Conservation (phyloP, 1,284 basidiomycete species). For the Boletus semigastroideus region DNA sequence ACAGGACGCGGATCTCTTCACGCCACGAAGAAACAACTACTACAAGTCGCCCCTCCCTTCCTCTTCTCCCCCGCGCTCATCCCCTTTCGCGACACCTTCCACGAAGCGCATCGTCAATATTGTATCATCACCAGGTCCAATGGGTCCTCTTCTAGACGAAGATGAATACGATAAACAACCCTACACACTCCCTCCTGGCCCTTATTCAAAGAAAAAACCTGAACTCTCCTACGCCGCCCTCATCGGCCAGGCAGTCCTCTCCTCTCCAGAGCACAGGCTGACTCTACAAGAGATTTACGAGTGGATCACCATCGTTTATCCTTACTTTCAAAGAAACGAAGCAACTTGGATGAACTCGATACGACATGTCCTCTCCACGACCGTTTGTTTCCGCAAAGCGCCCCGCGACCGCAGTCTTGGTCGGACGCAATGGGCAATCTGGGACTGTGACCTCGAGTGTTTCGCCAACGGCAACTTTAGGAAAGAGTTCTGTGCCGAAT, state of each 20-base stretch:
- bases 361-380: slow-evolving; percentile 83
- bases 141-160: slow-evolving; percentile 58
- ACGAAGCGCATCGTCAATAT: slow-evolving; percentile 57
- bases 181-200: slow-evolving; percentile 78
- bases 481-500: slow-evolving; percentile 67
- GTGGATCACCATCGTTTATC: slow-evolving; percentile 93
- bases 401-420: slow-evolving; percentile 65
- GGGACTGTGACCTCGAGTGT: slow-evolving; percentile 68
- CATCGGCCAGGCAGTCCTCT: slow-evolving; percentile 92
- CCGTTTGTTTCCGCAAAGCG: slow-evolving; percentile 74
- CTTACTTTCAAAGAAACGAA: slow-evolving; percentile 90
- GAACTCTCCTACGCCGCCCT: slow-evolving; percentile 90
- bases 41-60: slow-evolving; percentile 51
- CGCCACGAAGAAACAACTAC: slow-evolving; percentile 42
- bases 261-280: slow-evolving; percentile 80
- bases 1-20: slow-evolving; percentile 34
- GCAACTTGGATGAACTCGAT: slow-evolving; percentile 96
- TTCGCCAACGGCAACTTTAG: slow-evolving; percentile 70
- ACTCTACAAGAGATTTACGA: slow-evolving; percentile 95
- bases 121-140: slow-evolving; percentile 79
- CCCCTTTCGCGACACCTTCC: slow-evolving; percentile 53
- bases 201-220: slow-evolving; percentile 76
- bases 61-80: slow-evolving; percentile 46
- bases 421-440: slow-evolving; percentile 75
- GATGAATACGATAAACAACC: slow-evolving; percentile 65